Percentiles rank a stretch among this genome's conserved stretches.
Conservation (phyloP, 176 grass and related monocot species). For the Panicum miliaceum region DNA sequence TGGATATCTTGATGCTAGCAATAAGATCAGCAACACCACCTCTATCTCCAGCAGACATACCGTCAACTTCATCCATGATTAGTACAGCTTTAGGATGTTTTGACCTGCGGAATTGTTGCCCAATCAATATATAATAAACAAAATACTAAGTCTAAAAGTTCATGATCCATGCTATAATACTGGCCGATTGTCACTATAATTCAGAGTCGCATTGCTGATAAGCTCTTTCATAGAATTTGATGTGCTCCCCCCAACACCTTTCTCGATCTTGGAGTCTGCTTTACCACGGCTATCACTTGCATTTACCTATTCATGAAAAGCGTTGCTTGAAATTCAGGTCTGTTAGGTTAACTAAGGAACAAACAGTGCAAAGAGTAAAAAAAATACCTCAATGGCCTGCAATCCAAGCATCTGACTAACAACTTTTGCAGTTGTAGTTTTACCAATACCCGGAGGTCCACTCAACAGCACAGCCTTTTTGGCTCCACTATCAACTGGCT, state of each 20-base stretch:
- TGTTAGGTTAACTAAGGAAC: constrained; percentile 31
- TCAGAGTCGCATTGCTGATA: constrained; percentile 79
- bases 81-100: constrained; percentile 85
- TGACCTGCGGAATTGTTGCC: constrained; percentile 55
- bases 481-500: constrained; percentile 74
- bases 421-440: constrained; percentile 92
- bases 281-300: constrained; percentile 98
- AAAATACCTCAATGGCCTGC: constrained; percentile 88
- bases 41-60: constrained; percentile 99
- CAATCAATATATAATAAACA: constrained; percentile 35
- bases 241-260: constrained; percentile 90
- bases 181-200: constrained; percentile 68
- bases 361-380: constrained; percentile 28
- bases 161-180: constrained; percentile 35
- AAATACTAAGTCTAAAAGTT: constrained; percentile 20
- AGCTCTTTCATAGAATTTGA: constrained; percentile 99
- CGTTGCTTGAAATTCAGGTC: constrained; percentile 17
- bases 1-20: constrained; percentile 98
- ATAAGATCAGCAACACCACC: constrained; percentile 99
- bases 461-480: constrained; percentile 92
- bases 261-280: constrained; percentile 94
- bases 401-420: constrained; percentile 97
- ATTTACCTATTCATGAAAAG: constrained; percentile 75
- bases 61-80: constrained; percentile 98
- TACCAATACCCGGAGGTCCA: constrained; percentile 96